These are phyloP conservation scores for Fomitopsis palustris DNA, from an alignment of 1,284 basidiomycete species.

Conservation along the genomic window DNA sequence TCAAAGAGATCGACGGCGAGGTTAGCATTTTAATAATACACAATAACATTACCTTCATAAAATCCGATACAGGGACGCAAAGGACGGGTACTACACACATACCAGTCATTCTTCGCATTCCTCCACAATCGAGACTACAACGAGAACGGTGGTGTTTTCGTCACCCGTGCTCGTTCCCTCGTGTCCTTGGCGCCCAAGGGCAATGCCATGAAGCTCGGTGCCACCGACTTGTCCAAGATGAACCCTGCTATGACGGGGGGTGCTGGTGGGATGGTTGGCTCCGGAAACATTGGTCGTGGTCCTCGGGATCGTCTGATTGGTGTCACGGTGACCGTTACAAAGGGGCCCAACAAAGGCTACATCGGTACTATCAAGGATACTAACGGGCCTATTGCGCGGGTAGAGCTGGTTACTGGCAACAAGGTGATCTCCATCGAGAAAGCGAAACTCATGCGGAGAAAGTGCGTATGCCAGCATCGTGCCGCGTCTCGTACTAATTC, in stretches of 20 bases:
- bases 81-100: constrained; percentile 92
- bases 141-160: constrained; percentile 94
- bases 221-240: constrained; percentile 90
- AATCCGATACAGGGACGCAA: constrained; percentile 70
- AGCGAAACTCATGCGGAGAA: constrained; percentile 72
- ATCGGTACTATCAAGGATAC: constrained; percentile 94
- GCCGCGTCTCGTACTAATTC: not conserved
- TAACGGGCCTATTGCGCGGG: constrained; percentile 83
- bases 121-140: constrained; percentile 87
- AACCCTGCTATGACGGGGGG: constrained; percentile 78
- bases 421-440: constrained; percentile 89
- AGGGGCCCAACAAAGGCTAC: constrained; percentile 91
- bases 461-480: constrained; percentile 48
- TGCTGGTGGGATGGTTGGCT: constrained; percentile 74
- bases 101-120: constrained; percentile 94
- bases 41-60: not conserved
- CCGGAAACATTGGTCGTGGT: constrained; percentile 66
- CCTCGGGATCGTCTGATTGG: constrained; percentile 85
- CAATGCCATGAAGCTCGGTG: constrained; percentile 57
- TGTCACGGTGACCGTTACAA: constrained; percentile 75
- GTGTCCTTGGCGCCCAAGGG: constrained; percentile 85
- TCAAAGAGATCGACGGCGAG: constrained; percentile 92
- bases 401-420: constrained; percentile 90
- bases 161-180: constrained; percentile 78
- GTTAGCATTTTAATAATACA: constrained; percentile 38